Conservation (phyloP, 495 filamentous ascomycete genomes). For the Sordaria brevicollis region DNA sequence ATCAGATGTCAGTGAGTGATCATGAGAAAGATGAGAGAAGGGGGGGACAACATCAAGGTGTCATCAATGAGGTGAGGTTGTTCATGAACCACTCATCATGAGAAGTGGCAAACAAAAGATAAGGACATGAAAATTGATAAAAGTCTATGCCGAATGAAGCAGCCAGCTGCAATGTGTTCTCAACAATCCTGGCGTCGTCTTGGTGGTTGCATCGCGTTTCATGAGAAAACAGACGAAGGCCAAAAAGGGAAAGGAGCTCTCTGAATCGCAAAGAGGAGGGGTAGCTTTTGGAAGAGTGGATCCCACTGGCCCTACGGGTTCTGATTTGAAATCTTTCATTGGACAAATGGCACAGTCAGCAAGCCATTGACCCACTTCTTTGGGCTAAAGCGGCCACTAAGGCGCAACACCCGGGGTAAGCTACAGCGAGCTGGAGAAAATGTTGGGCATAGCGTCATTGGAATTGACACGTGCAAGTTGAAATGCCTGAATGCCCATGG, state of each 20-base stretch:
- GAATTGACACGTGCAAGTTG: background rate
- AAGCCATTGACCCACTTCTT: background rate
- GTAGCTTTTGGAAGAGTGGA: background rate
- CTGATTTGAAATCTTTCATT: background rate
- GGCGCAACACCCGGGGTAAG: background rate
- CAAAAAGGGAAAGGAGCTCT: background rate
- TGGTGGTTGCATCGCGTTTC: background rate
- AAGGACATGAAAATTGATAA: background rate
- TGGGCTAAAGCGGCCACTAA: background rate
- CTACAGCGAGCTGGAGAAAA: background rate
- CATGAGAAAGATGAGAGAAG: no score
- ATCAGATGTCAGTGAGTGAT: background rate
- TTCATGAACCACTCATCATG: background rate
- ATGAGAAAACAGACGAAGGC: background rate
- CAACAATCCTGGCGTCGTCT: background rate
- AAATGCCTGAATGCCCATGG: background rate
- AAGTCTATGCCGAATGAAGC: background rate
- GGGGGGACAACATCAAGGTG: no score
- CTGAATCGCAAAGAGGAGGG: background rate
- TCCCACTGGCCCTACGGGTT: background rate
- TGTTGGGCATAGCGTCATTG: background rate
- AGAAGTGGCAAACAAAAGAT: background rate
- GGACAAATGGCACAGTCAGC: background rate
- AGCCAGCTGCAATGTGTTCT: slow-evolving; percentile 9
- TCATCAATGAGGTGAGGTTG: background rate